Evolutionary conservation across 192 early-diverging fungal species (phyloP), one percentile per base, ranked within the genome.

Genomic region (Oehlia diaphana): DNA sequence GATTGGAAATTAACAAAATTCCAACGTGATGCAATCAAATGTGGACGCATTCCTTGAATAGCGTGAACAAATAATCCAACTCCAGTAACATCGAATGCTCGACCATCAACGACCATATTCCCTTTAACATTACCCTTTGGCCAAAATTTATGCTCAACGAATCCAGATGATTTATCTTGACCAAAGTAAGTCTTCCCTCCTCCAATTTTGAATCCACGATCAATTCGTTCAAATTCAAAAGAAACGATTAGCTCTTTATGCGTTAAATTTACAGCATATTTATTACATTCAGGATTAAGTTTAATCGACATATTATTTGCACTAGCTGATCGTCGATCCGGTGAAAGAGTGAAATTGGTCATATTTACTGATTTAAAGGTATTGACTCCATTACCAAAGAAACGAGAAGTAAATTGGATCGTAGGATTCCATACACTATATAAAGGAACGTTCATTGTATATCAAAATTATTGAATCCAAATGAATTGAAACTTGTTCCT

Each of bases 21-120:
- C 94, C 95, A 98, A 82, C 91, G 90, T 58, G 90, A 89, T 16
- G 91, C 93, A 33, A 94, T 91, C 65, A 92, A 88, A 53, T 97
- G 94, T 35, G 96, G 96, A 79, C 93, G 90, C 87, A 94, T 93
- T 81, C 88, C 91, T 82, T 96, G 94, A 76, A 95, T 86, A 7
- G 95, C 97, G 69, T 96, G 93, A 39, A 95, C 89, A 84, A 94
- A 96, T 73, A 94, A 83, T 42, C 92, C 93, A 21, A 87, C 84
- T 23, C 95, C 95, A n/a, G 84, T 86, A 70, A 91, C 81, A 39
- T 95, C 92, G 74, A 90, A 86, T 35, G 88, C 82, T 42, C 87
- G 80, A n/a, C 92, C 92, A 47, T 94, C 86, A 14, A 95, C 86
- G 67, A 92, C 89, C 80, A 96, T 87, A 74, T 88, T 89, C 21